These are phyloP conservation scores for Bromus sterilis DNA, from an alignment of 176 grass and related monocot genomes.

Conservation along the genomic window DNA sequence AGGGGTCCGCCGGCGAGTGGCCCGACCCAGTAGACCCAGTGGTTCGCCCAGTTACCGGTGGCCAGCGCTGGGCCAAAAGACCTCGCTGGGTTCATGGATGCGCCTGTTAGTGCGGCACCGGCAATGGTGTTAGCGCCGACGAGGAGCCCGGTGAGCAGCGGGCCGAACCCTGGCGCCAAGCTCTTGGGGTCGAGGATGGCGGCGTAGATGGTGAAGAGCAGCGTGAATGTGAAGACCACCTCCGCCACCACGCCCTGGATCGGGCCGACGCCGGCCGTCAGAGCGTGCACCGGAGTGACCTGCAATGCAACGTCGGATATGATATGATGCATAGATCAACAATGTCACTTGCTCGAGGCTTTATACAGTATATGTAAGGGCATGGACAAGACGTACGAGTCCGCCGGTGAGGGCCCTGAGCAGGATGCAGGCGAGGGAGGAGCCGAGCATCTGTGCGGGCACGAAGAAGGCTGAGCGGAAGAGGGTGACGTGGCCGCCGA, in stretches of 20 bases:
- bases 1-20: conserved; percentile 61
- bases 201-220: conserved; percentile 67
- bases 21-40: conserved; percentile 97
- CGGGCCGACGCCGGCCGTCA: conserved; percentile 46
- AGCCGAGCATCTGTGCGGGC: conserved; percentile 60
- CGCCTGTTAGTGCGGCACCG: conserved; percentile 65
- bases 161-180: conserved; percentile 41
- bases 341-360: neutral
- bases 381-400: neutral
- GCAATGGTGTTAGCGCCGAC: conserved; percentile 82
- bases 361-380: no score
- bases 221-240: conserved; percentile 71
- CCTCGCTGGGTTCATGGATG: conserved; percentile 88
- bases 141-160: conserved; percentile 64
- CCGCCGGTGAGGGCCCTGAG: conserved; percentile 77
- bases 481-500: conserved; percentile 72
- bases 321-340: neutral
- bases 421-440: conserved; percentile 58
- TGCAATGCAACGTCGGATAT: conserved; percentile 1
- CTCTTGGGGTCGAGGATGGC: conserved; percentile 64
- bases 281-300: conserved; percentile 58
- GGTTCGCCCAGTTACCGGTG: conserved; percentile 51
- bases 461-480: conserved; percentile 65
- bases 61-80: conserved; percentile 77
- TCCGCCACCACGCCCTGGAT: conserved; percentile 64